Conservation (phyloP, 768 basidiomycete species). For the Kwoniella botswanensis region DNA sequence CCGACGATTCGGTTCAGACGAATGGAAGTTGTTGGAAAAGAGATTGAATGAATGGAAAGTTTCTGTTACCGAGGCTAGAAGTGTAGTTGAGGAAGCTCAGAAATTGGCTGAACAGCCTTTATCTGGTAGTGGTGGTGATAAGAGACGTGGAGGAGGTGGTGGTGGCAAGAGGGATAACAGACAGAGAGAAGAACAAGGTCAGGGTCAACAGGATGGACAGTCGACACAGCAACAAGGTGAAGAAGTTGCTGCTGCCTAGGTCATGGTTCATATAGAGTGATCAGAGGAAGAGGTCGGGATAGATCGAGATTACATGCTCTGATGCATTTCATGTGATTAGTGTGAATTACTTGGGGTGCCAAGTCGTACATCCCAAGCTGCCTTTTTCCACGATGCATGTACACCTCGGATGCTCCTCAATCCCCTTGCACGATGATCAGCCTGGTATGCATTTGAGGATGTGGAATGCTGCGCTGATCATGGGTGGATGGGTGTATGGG, state of each 20-base stretch:
- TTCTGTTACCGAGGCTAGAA: constrained; percentile 47
- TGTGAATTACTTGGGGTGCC: too few relatives aligned
- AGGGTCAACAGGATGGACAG: constrained; percentile 11
- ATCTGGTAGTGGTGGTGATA: background rate
- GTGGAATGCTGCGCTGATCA: too few relatives aligned
- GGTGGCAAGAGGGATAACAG: background rate
- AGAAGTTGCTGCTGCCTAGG: constrained; percentile 23
- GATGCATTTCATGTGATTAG: background rate
- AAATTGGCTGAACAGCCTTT: constrained; percentile 35
- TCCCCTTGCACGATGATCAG: too few relatives aligned
- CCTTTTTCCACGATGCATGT: too few relatives aligned
- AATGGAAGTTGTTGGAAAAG: constrained; percentile 54
- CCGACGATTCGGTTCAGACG: constrained; percentile 41
- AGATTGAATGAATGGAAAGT: constrained; percentile 54
- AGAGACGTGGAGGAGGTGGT: constrained; percentile 4
- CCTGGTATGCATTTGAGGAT: too few relatives aligned
- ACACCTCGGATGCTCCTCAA: too few relatives aligned
- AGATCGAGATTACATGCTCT: background rate
- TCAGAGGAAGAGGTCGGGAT: background rate
- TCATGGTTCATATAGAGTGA: background rate
- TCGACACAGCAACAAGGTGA: background rate
- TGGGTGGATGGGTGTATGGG: too few relatives aligned
- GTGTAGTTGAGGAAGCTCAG: constrained; percentile 52
- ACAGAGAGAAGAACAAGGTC: background rate
- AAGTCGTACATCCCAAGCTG: too few relatives aligned